Base-by-base conservation (phyloP, 495 filamentous ascomycete species). In the Xylaria curta region DNA sequence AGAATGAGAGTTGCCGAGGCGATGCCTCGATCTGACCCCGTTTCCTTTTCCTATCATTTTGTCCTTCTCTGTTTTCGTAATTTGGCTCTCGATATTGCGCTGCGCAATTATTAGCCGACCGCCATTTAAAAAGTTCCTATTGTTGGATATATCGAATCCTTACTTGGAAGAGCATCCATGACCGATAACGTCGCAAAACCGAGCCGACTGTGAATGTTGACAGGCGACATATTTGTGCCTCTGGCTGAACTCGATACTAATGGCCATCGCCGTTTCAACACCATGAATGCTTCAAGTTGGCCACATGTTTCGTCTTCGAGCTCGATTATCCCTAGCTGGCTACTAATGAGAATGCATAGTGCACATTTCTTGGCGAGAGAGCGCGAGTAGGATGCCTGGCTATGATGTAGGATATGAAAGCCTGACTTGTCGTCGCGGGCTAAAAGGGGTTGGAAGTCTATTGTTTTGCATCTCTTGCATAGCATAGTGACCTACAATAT, bases 331-430 rank as follows among this genome's bases (percentile, higher is more conserved):
- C 70, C 66, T 1, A 75, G 33, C 56, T 75, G 71, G 42, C 56
- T 69, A 19, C 71, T 64, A 10, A 75, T 58, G 13, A 75, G 61
- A 61, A 38, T 68, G 46, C 74, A 75, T 51, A 75, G 65, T 9
- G 65, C 46, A 26, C 74, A 75, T 49, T 71, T 47, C 24, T 40
- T 24, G n/a, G 53, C 19, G 7, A 75, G 28, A 15, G 74, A 63
- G 38, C 3, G 60, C 21, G 21, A 63, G 12, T 63, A 44, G 21
- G 60, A 63, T 24, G 9, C 60, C 60, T 7, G 38, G 38, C 38
- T 44, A 63, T 63, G 38, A 21, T 63, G 60, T 12, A 63, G 21
- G 33, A 44, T 63, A 38, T 63, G 15, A 26, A 63, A 63, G n/a
- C 38, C 38, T 9, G 60, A 26, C 60, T 63, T 63, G 7, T 24